phyloP scores from a whole-genome alignment of 2,329 filamentous ascomycete genomes.

The Paraphoma sp. region DNA sequence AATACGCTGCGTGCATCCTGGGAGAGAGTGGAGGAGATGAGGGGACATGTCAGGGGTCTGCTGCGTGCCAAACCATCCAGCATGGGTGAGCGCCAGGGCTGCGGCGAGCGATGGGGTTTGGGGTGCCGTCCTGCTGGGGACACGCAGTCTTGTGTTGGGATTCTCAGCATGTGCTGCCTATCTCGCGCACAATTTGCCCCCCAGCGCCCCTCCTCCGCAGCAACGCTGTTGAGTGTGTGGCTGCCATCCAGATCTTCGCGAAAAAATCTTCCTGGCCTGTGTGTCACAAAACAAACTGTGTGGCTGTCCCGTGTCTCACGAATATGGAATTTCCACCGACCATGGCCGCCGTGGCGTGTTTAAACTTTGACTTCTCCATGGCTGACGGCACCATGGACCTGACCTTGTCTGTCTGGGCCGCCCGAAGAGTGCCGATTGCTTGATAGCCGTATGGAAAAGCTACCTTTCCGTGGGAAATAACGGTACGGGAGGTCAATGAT shows the following conservation, averaged over 20 bases:
- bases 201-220: slow-evolving; percentile 1
- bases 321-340: slow-evolving; percentile 4
- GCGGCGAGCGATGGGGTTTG: slow-evolving; percentile 15
- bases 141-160: slow-evolving; percentile 20
- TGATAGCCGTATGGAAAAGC: slow-evolving; percentile 3
- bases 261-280: slow-evolving; percentile 31
- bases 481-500: slow-evolving; percentile 1
- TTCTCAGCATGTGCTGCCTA: slow-evolving; percentile 21
- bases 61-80: slow-evolving; percentile 13
- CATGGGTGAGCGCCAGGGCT: slow-evolving; percentile 10
- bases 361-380: not conserved
- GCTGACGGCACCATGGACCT: slow-evolving; percentile 10
- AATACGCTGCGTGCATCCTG: slow-evolving; percentile 11
- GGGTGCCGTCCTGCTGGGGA: slow-evolving; percentile 24
- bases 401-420: slow-evolving; percentile 11
- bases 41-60: slow-evolving; percentile 17
- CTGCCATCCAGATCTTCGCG: slow-evolving; percentile 25
- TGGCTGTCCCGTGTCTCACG: slow-evolving; percentile 17
- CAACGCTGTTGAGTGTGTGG: slow-evolving; percentile 6
- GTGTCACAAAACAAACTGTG: slow-evolving; percentile 16
- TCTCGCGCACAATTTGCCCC: slow-evolving; percentile 11
- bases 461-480: slow-evolving; percentile 13
- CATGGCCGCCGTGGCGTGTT: no score
- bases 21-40: slow-evolving; percentile 2
- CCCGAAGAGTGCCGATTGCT: slow-evolving; percentile 3